Base-by-base conservation (phyloP, 768 basidiomycete species). In the Tremella yokohamensis region DNA sequence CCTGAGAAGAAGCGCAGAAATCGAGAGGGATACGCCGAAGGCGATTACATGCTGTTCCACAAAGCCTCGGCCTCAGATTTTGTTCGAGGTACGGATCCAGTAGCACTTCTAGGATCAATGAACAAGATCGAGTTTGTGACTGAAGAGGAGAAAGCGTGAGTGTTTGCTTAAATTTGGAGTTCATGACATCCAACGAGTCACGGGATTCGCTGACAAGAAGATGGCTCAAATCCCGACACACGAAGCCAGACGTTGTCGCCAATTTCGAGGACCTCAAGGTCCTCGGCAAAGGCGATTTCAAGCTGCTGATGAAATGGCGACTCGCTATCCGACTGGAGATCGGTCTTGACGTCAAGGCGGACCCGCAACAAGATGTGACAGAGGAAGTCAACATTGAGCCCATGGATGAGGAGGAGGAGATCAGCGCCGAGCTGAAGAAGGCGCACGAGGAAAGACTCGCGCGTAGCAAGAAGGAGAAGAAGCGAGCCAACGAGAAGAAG, bases 201-300 rank as follows among this genome's bases (percentile, higher is more conserved):
- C 20, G 55, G 26, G 48, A 20, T 52, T n/a, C 16, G 49, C 45
- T 22, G 44, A 57, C 40, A 63, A 48, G 3, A 57, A 90, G 87
- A 58, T 94, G 96, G 89, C 76, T 87, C 29, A 80, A 79, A 51
- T 78, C 86, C 50, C 81, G 83, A 49, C 78, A 86, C 56, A 96
- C 90, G 19, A 87, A 87, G 1, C 73, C 80, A 0, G 94, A 98
- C 53, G 80, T 98, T 62, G 83, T 84, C 73, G 80, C 82, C n/a
- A 90, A 89, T 74, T 87, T 86, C 64, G 84, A 86, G 19, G 96
- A 99, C 80, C 81, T 99, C 64, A 97, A 94, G 75, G 96, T 99
- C 3, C 79, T 99, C 34, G 96, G 96, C 34, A 99, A 97, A 79
- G 88, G 93, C 25, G 96, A 99, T 72, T 99, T 99, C 81, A 98